phyloP scores from a whole-genome alignment of 1,284 basidiomycete genomes.

The Irpex sp. region DNA sequence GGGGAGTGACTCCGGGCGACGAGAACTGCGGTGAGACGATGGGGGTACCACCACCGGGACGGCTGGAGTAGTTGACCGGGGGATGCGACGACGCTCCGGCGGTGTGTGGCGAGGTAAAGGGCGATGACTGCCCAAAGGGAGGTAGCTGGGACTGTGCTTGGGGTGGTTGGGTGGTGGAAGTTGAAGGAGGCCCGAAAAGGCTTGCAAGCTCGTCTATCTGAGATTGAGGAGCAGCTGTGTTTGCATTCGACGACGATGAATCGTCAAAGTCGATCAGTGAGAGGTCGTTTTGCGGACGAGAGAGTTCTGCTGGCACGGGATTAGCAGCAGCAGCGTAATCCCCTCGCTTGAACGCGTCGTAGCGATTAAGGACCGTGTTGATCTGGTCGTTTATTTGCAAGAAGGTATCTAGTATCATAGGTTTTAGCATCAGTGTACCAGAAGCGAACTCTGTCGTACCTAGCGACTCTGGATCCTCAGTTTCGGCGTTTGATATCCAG shows the following conservation, averaged over 20 bases:
- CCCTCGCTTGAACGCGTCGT: conserved; percentile 88
- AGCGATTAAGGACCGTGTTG: conserved; percentile 86
- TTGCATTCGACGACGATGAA: conserved; percentile 18
- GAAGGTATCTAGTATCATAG: conserved; percentile 64
- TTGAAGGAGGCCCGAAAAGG: conserved; percentile 26
- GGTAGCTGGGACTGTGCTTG: conserved; percentile 25
- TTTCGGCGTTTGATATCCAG: conserved; percentile 93
- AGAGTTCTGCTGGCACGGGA: conserved; percentile 56
- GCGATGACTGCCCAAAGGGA: conserved; percentile 3
- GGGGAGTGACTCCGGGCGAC: neutral
- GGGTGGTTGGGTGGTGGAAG: conserved; percentile 10
- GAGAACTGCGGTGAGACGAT: conserved; percentile 5
- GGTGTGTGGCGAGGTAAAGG: neutral
- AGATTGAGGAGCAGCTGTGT: conserved; percentile 10
- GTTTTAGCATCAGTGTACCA: neutral
- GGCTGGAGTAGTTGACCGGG: neutral
- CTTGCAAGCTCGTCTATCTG: conserved; percentile 50
- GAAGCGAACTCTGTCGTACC: conserved; percentile 40
- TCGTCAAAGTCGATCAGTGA: conserved; percentile 78
- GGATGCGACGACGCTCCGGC: neutral
- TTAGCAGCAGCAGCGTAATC: conserved; percentile 69
- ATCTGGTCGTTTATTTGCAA: conserved; percentile 97
- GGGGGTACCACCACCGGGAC: neutral
- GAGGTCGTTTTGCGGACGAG: conserved; percentile 26
- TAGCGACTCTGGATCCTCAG: conserved; percentile 80